Evolutionary conservation across 192 early-diverging fungal genomes (phyloP), one percentile per base, ranked within the genome.

Genomic region (Coemansia sp.): DNA sequence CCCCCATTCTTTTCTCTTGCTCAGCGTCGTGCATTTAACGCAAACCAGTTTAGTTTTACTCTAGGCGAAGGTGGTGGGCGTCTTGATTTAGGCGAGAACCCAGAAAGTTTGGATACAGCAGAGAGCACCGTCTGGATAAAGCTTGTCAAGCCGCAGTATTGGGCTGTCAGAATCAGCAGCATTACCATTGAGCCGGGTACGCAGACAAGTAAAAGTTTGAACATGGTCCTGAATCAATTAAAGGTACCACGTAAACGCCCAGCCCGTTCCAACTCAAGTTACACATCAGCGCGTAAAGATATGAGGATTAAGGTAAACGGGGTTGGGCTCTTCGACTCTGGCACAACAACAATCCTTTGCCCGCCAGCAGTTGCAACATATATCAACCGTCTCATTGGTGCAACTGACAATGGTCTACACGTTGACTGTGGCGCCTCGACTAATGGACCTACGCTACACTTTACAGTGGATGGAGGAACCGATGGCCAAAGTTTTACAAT

Each of bases 31-130:
- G 34, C 59, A 38, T 57, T 78, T 0, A 78, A 78, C 18, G 57
- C 61, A n/a, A 78, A 78, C 51, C 75, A 65, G 45, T 78, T 78
- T 40, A 78, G 69, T 55, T 68, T 78, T 38, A 72, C 66, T 4
- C 46, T 78, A 5, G 57, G 53, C 19, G 69, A 68, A 11, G 45
- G 40, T 2, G 69, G 75, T 24, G 75, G 75, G 5, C 61, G 75
- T 0, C 66, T 78, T 6, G 75, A 72, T 46, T 22, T 78, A 13
- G 75, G 75, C 40, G 51, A 39, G 15, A 25, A 47, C 4, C 65
- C 75, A 1, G 41, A 41, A 1, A 38, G 19, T 22, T 6, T 24
- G 0, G 25, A 24, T 2, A 27, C 39, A 4, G 23, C 43, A 0
- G 19, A 46, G 1, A 40, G 38, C 5, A 46, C 18, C 4, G 21